phyloP scores from a whole-genome alignment of 2,329 filamentous ascomycete genomes.

The Grosmannia penicillata region DNA sequence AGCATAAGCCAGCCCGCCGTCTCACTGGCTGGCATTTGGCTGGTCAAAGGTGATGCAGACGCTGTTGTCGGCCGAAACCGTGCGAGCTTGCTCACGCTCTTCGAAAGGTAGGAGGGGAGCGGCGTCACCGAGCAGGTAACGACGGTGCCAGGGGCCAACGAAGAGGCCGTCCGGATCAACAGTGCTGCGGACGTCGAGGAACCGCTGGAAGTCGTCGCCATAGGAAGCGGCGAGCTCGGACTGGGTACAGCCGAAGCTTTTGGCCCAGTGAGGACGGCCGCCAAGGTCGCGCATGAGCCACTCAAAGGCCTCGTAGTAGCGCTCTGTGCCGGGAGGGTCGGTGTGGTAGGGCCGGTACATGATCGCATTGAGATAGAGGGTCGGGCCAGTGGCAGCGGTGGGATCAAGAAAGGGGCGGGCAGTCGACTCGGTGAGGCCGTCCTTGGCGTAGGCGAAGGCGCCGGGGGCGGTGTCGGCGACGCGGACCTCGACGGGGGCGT shows the following conservation, averaged over 20 bases:
- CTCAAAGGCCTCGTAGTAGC: conserved; percentile 70
- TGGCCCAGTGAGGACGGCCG: conserved; percentile 67
- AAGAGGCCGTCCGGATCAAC: conserved; percentile 67
- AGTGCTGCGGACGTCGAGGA: conserved; percentile 46
- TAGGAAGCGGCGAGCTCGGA: conserved; percentile 46
- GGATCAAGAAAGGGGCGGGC: conserved; percentile 40
- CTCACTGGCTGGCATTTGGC: too few species aligned
- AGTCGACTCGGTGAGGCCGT: conserved; percentile 17
- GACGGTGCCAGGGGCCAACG: conserved; percentile 76
- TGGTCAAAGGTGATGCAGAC: conserved; percentile 7
- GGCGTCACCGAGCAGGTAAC: conserved; percentile 37
- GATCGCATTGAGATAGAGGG: conserved; percentile 67
- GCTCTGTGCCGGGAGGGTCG: conserved; percentile 51
- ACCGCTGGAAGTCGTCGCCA: conserved; percentile 43
- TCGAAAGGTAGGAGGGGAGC: conserved; percentile 13
- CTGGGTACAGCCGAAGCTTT: conserved; percentile 51
- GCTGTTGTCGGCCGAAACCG: conserved; percentile 9
- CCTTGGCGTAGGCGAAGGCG: background rate
- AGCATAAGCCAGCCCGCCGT: background rate
- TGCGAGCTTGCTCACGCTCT: conserved; percentile 13
- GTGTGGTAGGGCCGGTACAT: conserved; percentile 60
- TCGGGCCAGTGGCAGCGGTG: conserved; percentile 44
- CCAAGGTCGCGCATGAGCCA: conserved; percentile 67
- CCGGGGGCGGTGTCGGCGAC: conserved; percentile 43
- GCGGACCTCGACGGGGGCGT: conserved; percentile 66